Base-by-base conservation (phyloP, 768 basidiomycete genomes). In the Termitomyces sp. region DNA sequence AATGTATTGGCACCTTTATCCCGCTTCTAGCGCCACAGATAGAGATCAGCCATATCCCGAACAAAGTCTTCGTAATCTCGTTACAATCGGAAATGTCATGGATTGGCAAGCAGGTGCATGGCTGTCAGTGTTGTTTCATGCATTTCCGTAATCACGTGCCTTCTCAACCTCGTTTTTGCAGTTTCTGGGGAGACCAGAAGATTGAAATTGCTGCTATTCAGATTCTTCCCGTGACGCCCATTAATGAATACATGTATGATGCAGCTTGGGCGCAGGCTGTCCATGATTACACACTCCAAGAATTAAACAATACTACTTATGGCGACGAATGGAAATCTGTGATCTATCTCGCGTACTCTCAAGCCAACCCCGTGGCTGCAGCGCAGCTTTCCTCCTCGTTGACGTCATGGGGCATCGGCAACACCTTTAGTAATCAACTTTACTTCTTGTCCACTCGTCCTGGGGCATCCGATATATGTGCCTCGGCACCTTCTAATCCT, bases 1-100 rank as follows among this genome's bases (percentile, higher is more conserved):
- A 54, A 54, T 67, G 17, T 72, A 72, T 56, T 72, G 71, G 71
- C 71, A 72, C 51, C 40, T 72, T 58, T 70, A 72, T 52, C 71
- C 71, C 21, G 56, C 62, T 22, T 62, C 65, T n/a, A 64, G 60
- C 45, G 50, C 64, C 7, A 69, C 58, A 51, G 68, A 64, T 54
- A 62, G 68, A 21, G 69, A 72, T 50, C 65, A 70, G n/a, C 69
- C 69, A 32, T 72, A 71, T 54, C 71, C 70, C 2, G 70, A 71
- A 52, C 61, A 62, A 41, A 64, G 51, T 22, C 41, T 70, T 38
- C 65, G 69, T 5, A 51, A 62, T 42, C 62, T 72, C 28, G 65
- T 67, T 22, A 72, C 69, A 14, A 64, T 70, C n/a, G 69, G 70
- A n/a, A 72, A 72, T 19, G 70, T 72, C 10, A 58, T 62, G 64